These are phyloP conservation scores for Penicillium sp. DNA, from an alignment of 2,329 filamentous ascomycete species.

Conservation along the genomic window DNA sequence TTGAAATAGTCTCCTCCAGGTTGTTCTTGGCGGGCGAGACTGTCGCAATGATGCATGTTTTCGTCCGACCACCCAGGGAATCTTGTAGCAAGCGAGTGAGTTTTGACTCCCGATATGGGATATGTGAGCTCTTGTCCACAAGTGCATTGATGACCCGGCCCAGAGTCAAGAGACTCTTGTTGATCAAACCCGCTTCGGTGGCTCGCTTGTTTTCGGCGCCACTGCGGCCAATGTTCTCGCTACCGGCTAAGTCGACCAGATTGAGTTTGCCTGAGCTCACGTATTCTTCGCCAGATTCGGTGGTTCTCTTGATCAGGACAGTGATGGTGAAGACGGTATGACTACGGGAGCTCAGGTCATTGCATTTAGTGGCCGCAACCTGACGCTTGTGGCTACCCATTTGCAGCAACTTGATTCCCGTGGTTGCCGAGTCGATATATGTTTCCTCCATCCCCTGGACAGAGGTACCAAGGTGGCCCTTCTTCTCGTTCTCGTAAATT, in stretches of 20 bases:
- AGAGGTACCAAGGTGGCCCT: slow-evolving; percentile 73
- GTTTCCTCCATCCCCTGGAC: slow-evolving; percentile 98
- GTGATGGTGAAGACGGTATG: slow-evolving; percentile 98
- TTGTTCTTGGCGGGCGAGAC: slow-evolving; percentile 92
- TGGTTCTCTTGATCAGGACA: slow-evolving; percentile 74
- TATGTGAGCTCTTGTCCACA: slow-evolving; percentile 82
- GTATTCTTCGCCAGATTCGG: slow-evolving; percentile 81
- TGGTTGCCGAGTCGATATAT: slow-evolving; percentile 76
- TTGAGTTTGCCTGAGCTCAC: slow-evolving; percentile 91
- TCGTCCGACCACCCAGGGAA: slow-evolving; percentile 88
- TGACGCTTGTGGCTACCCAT: slow-evolving; percentile 88
- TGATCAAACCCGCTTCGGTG: slow-evolving; percentile 91
- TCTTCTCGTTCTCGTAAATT: slow-evolving; percentile 83
- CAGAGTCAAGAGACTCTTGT: slow-evolving; percentile 91
- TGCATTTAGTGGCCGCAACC: slow-evolving; percentile 99
- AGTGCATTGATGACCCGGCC: slow-evolving; percentile 96
- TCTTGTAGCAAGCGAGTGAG: slow-evolving; percentile 92
- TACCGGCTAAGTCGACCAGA: slow-evolving; percentile 90
- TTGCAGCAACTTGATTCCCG: slow-evolving; percentile 83
- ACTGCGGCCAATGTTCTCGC: slow-evolving; percentile 94
- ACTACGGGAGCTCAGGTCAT: slow-evolving; percentile 92
- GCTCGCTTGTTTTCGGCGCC: slow-evolving; percentile 98
- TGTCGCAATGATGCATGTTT: slow-evolving; percentile 97
- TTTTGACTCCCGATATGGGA: slow-evolving; percentile 90
- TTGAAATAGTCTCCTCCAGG: slow-evolving; percentile 95